These are phyloP conservation scores for Hyaloscypha finlandica DNA, from an alignment of 495 filamentous ascomycete genomes.

Conservation along the genomic window DNA sequence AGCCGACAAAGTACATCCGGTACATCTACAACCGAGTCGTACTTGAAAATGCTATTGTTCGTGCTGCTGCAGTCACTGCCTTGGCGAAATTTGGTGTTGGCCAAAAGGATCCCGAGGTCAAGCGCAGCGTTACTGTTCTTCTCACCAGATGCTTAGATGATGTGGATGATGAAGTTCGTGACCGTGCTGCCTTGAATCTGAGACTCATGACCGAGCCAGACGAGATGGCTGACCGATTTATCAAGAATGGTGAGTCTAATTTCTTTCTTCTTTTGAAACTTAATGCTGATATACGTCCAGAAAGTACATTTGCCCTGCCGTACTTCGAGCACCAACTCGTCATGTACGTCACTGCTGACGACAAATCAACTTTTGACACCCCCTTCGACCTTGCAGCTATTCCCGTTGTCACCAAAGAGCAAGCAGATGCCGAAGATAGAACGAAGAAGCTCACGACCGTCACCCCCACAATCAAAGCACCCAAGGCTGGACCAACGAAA, in stretches of 20 bases:
- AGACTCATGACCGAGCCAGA: slow-evolving; percentile 86
- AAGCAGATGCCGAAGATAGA: slow-evolving; percentile 94
- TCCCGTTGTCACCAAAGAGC: slow-evolving; percentile 93
- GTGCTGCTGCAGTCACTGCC: slow-evolving; percentile 93
- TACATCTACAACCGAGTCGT: slow-evolving; percentile 99
- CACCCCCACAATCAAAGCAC: slow-evolving; percentile 92
- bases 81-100: slow-evolving; percentile 96
- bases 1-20: slow-evolving; percentile 97
- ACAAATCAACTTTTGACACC: slow-evolving; percentile 76
- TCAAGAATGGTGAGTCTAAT: slow-evolving; percentile 76
- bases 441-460: slow-evolving; percentile 93
- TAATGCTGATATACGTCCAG: slow-evolving; percentile 39
- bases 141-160: slow-evolving; percentile 95
- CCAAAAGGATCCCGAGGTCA: slow-evolving; percentile 95
- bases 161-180: slow-evolving; percentile 95
- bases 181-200: slow-evolving; percentile 91
- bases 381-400: slow-evolving; percentile 91
- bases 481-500: slow-evolving; percentile 81
- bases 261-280: slow-evolving; percentile 34
- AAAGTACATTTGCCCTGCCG: slow-evolving; percentile 89
- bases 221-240: slow-evolving; percentile 78
- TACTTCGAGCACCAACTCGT: slow-evolving; percentile 97
- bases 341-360: slow-evolving; percentile 92
- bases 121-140: slow-evolving; percentile 89
- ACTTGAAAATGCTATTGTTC: slow-evolving; percentile 93